Base-by-base conservation (phyloP, 2,329 filamentous ascomycete species). In the Hypomyces rosellus region DNA sequence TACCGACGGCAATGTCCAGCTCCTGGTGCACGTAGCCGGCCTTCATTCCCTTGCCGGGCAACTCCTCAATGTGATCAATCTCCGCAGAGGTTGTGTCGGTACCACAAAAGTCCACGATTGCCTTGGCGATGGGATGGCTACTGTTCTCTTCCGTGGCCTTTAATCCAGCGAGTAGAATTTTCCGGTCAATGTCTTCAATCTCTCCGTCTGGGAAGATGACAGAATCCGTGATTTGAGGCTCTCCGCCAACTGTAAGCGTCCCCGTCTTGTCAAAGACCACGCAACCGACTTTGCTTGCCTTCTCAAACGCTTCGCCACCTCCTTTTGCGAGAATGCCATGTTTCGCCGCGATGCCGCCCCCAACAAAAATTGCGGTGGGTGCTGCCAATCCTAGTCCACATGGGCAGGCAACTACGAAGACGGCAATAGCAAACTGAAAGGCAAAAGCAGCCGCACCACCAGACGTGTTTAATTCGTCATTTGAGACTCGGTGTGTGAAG, bases 201-300 rank as follows among this genome's bases (percentile, higher is more conserved):
- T 38, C 47, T 16, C 51, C 54, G 37, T 66, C 67, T 0, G 66
- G 65, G 40, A 73, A 74, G 3, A 77, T 46, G 38, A 66, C 60
- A 11, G 69, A 71, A 55, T 82, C 77, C 0, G 81, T 87, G 18
- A 92, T 82, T 25, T 74, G 79, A 0, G 88, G 86, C 56, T 88
- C 83, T 6, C 85, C 86, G 4, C 86, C 74, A 59, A 85, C 73
- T 0, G 89, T 93, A 51, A 95, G 71, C 0, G 89, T 95, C 1
- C 89, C 89, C 0, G 89, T 95, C 74, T 95, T 93, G 74, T 95
- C 89, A 63, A 95, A 93, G 1, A 93, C 86, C 37, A 93, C 83
- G 47, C 84, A 85, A 64, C 89, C 83, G 41, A 91, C 76, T 11
- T 79, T 80, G 63, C 86, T 90, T 4, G 88, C 88, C 69, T 89